Evolutionary conservation across 2,329 filamentous ascomycete genomes (phyloP), one percentile per base, ranked within the genome.

Genomic region (Trichoderma citrinoviride): DNA sequence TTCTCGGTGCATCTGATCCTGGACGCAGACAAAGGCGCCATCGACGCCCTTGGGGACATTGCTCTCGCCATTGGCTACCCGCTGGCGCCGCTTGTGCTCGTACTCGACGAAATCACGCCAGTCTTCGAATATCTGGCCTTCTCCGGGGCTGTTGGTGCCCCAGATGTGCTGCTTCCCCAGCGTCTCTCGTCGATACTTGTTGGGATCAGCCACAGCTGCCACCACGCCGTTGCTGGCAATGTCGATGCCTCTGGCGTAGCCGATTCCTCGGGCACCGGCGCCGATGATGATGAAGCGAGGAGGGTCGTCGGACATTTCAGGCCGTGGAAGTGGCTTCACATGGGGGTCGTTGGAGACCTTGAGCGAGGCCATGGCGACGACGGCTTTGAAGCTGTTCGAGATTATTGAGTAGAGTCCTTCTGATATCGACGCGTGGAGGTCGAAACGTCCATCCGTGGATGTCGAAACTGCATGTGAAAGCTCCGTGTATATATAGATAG

Each of bases 1-100:
- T 64, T 93, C 89, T 56, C 87, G 87, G 76, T 99, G 95, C 79
- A 91, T 89, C 77, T 96, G 91, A 76, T 99, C 95, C 10, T 94
- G 82, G 2, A 96, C 92, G 75, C 84, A 87, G 19, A 87, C 80
- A 68, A 87, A 87, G 37, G 77, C 83, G 7, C 83, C 89, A 67
- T 90, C 87, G 2, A 90, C 82, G 1, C 87, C 87, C 6, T 76
- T 77, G 2, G 77, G 80, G 2, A 83, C 81, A 2, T 71, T 73
- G 4, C 69, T 64, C 61, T 85, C 81, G 17, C 84, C 85, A 1
- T 79, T 79, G 3, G 78, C 73, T 56, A 77, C 81, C 14, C 83
- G 81, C 41, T 79, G 77, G 12, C 92, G 84, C 29, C 92, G 84
- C 12, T 77, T 73, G 17, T 77, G 75, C 77, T 97, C 93, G 77